Base-by-base conservation (phyloP, 257 asterid species). In the Jaltomata sinuosa region DNA sequence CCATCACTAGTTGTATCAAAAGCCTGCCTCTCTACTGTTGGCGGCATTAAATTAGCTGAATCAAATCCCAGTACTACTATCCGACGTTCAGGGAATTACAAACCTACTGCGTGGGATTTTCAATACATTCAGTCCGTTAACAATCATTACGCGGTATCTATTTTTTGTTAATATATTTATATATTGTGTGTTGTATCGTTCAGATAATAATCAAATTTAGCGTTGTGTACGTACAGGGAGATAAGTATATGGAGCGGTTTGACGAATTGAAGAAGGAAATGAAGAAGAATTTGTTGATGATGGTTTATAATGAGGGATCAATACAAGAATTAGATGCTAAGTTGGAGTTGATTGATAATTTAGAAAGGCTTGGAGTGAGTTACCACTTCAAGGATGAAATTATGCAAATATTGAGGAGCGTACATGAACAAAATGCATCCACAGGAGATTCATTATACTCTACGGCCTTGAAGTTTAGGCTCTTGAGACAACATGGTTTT, bases 211-310 rank as follows among this genome's bases (percentile, higher is more conserved):
- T 49, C 14, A 49, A 49, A 19, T 49, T 49, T 49, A 45, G 50
- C 14, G 1, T 59, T 59, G 32, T 87, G 92, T 90, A 57, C 86
- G 92, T 90, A 57, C n/a, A 88, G 90, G 90, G 76, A 12, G 90
- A 87, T 45, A 84, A 49, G 22, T 52, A 80, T 74, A 6, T 3
- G 40, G 54, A 1, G 7, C 85, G 85, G 82, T 87, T 72, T 62
- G 12, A 27, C 16, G 85, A 84, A 83, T 25, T 90, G 65, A 79
- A 31, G 34, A 36, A 14, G 68, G 80, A 72, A 61, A 89, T 87
- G 83, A 71, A 87, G 81, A 83, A 14, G 34, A 57, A 57, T 9
- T n/a, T 55, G 12, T 19, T 57, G 83, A 10, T 89, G 10, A 27
- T 62, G 34, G 14, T 27, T 22, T 5, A 11, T 4, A 59, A 3